These are phyloP conservation scores for Opeltia flavorubescens DNA, from an alignment of 495 filamentous ascomycete genomes.

Conservation along the genomic window DNA sequence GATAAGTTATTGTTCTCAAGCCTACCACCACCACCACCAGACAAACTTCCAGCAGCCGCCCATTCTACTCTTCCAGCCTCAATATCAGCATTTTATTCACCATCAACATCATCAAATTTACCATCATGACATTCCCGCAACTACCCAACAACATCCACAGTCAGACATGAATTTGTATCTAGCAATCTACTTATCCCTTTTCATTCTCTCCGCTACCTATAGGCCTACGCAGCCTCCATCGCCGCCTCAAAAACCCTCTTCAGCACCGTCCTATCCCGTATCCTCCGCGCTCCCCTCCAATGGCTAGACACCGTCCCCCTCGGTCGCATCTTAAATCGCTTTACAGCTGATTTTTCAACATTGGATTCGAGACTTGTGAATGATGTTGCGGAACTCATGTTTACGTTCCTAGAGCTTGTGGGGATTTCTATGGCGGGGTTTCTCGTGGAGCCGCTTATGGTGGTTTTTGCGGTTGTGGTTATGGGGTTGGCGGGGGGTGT, in stretches of 20 bases:
- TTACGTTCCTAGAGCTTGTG: constrained; percentile 15
- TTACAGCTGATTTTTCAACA: constrained; percentile 31
- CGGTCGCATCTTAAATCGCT: constrained; percentile 38
- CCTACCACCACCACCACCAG: constrained; percentile 1
- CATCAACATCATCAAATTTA: no score
- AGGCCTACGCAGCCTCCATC: constrained; percentile 29
- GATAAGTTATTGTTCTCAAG: constrained; percentile 4
- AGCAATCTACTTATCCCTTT: constrained; percentile 10
- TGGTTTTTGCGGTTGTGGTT: constrained; percentile 17
- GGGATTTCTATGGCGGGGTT: constrained; percentile 23
- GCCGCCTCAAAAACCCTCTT: constrained; percentile 32
- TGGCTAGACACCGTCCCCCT: constrained; percentile 36
- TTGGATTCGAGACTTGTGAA: constrained; percentile 27
- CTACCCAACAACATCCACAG: background rate
- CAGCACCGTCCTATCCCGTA: constrained; percentile 25
- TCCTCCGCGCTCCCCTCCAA: constrained; percentile 33
- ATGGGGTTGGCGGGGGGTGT: constrained; percentile 36
- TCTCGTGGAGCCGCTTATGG: constrained; percentile 21
- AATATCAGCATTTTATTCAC: no score
- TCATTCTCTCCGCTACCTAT: constrained; percentile 19
- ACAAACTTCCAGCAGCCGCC: background rate
- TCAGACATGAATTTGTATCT: background rate
- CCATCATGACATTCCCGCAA: background rate
- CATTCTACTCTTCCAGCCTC: background rate
- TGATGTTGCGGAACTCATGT: constrained; percentile 25